These are phyloP conservation scores for Niveomyces coronatus DNA, from an alignment of 2,329 filamentous ascomycete species.

Conservation along the genomic window DNA sequence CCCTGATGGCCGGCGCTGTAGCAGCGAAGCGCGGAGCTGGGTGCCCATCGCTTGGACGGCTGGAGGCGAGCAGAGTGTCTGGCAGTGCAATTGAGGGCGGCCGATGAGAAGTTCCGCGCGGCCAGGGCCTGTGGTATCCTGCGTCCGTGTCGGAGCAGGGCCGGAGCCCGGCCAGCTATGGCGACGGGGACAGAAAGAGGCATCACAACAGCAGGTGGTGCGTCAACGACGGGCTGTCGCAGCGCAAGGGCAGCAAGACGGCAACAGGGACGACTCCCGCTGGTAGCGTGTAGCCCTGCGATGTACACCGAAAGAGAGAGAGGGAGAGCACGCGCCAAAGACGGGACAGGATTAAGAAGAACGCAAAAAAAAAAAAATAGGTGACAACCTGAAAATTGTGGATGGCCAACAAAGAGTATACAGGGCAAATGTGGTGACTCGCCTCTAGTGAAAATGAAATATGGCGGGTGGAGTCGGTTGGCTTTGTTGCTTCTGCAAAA, in stretches of 20 bases:
- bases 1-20: constrained; percentile 44
- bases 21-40: constrained; percentile 32
- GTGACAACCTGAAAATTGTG: background rate
- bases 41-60: constrained; percentile 36
- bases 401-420: background rate
- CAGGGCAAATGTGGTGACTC: constrained; percentile 3
- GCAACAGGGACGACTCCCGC: background rate
- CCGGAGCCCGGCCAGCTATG: constrained; percentile 47
- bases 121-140: constrained; percentile 35
- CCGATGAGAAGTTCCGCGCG: constrained; percentile 33
- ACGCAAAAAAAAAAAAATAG: background rate
- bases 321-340: too few species aligned
- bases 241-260: constrained; percentile 1
- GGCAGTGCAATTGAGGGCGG: constrained; percentile 21
- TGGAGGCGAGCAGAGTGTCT: constrained; percentile 23
- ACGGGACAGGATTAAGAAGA: too few species aligned
- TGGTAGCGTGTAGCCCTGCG: constrained; percentile 1
- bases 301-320: background rate
- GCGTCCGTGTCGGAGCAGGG: constrained; percentile 45
- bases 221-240: background rate
- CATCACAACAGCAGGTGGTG: constrained; percentile 20
- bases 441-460: constrained; percentile 2
- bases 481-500: constrained; percentile 6
- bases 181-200: constrained; percentile 29
- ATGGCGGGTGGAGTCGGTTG: constrained; percentile 1